A percentile compares a stretch with the other conserved stretches of the same genome.
Evolutionary conservation across 73 alveolate species (phyloP).

Genomic region (Tetrahymena thermophila): DNA sequence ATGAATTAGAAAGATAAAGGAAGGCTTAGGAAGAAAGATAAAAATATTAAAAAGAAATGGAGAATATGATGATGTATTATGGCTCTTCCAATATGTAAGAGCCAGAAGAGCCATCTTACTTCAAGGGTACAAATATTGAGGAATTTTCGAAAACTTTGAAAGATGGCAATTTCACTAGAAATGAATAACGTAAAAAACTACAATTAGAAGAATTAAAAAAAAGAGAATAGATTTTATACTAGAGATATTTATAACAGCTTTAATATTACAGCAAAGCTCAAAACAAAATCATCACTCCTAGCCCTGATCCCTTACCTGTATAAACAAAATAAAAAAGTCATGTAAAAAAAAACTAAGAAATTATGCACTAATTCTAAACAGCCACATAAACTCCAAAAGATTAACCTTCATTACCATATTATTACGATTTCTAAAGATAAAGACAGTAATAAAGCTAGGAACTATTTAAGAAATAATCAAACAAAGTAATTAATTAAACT

Average conservation of each 20-base stretch:
- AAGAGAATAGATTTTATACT: background rate
- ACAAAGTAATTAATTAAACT: background rate
- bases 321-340: background rate
- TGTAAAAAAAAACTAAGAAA: background rate
- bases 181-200: background rate
- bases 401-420: background rate
- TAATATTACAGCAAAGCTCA: background rate
- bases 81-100: background rate
- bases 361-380: background rate
- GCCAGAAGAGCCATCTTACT: background rate
- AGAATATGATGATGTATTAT: background rate
- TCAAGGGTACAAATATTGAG: background rate
- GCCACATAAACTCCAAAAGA: background rate
- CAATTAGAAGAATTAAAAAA: background rate
- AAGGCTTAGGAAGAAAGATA: background rate
- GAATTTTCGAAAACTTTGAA: background rate
- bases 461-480: background rate
- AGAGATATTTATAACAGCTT: background rate
- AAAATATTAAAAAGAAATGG: background rate
- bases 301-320: background rate
- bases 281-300: background rate
- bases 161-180: background rate
- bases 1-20: background rate
- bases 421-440: background rate
- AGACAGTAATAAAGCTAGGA: background rate